Evolutionary conservation across 2,329 filamentous ascomycete genomes (phyloP), one percentile per base, ranked within the genome.

Genomic region (Westerdykella aurantiaca): DNA sequence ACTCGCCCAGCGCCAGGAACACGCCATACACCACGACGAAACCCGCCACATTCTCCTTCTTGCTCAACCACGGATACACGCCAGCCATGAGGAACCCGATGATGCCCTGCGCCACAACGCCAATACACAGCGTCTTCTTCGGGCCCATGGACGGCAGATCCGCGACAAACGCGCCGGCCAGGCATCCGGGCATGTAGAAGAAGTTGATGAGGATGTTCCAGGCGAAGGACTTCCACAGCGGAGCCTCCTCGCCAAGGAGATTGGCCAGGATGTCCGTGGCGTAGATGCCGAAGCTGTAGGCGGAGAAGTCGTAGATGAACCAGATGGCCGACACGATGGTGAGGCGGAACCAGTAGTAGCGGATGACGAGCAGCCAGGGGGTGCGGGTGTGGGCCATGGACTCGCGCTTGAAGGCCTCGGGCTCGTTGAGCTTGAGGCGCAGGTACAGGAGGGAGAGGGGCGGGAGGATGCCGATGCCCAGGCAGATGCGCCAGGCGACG

Each of bases 61-160:
- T 76, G 0, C 81, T 80, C n/a, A 96, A 77, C 41, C 76, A 76
- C 5, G 71, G 67, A 68, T 95, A 95, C 51, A 81, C 81, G 9
- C 83, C 88, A 0, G 88, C 84, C 87, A 95, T 94, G 69, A 90
- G 83, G 68, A 91, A 95, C 2, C 90, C 90, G 5, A 95, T 78
- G 6, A 88, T 61, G 2, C 82, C 85, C 63, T 96, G 90, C 0
- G 81, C 63, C 3, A 74, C 67, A 3, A 95, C 85, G 12, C 87
- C 88, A 9, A 82, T 66, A 2, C 80, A 79, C 0, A 96, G 74
- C 1, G 86, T 84, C 53, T 84, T 80, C 45, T 83, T 82, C 0
- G 90, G 88, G 0, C 90, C 90, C 40, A 94, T 71, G 70, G 77
- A 81, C 4, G 61, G 60, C 10, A 65, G 14, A 68, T 96, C 90